phyloP scores from a whole-genome alignment of 2,329 filamentous ascomycete genomes.

The Aspergillus sp. region DNA sequence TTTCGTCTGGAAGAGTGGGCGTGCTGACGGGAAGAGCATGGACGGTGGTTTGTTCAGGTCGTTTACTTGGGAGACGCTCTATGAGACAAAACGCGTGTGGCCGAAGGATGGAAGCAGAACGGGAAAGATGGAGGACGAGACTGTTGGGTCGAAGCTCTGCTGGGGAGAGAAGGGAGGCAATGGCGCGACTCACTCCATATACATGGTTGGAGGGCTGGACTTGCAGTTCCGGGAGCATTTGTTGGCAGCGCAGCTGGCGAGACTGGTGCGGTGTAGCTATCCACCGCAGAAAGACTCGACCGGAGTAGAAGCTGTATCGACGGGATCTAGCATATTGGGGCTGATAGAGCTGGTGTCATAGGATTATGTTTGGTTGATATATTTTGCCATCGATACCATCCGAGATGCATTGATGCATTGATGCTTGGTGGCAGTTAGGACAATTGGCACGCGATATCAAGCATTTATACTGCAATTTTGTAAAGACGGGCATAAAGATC shows the following conservation, averaged over 20 bases:
- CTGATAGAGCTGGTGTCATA: not conserved
- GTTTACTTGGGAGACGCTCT: constrained; percentile 17
- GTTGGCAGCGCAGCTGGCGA: constrained; percentile 17
- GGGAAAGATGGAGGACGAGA: constrained; percentile 19
- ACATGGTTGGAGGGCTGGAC: constrained; percentile 17
- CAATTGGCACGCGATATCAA: too few species aligned
- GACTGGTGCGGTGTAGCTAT: constrained; percentile 13
- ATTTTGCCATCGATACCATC: too few species aligned
- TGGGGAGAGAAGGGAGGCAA: constrained; percentile 18
- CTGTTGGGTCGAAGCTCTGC: constrained; percentile 13
- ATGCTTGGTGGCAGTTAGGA: too few species aligned
- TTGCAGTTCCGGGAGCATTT: constrained; percentile 20
- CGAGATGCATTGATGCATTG: too few species aligned
- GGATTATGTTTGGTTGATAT: not conserved
- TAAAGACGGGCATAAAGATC: too few species aligned
- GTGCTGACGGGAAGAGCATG: constrained; percentile 3
- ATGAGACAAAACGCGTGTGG: constrained; percentile 21
- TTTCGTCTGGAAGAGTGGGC: constrained; percentile 17
- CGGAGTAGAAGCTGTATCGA: constrained; percentile 10
- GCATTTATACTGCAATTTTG: too few species aligned
- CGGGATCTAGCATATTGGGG: constrained; percentile 33
- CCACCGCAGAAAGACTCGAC: constrained; percentile 16
- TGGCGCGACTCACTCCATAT: constrained; percentile 13
- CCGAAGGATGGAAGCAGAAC: constrained; percentile 14
- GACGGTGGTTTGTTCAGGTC: constrained; percentile 13